Percentiles rank a stretch among this genome's conserved stretches.
phyloP scores from a whole-genome alignment of 2,329 filamentous ascomycete genomes.

The Cercospora zeae-maydis region DNA sequence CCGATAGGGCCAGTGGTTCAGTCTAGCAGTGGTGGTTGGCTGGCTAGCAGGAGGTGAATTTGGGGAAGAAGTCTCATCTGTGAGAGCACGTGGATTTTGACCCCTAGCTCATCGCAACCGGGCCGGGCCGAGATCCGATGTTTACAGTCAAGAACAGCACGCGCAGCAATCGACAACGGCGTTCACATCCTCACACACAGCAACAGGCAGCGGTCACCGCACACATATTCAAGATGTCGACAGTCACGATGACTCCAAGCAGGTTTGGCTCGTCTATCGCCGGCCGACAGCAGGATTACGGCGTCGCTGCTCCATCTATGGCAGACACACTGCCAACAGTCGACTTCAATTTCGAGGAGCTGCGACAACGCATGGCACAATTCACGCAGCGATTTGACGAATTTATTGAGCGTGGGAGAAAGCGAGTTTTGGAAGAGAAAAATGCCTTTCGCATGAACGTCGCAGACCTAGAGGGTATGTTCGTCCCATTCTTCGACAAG shows the following conservation, averaged over 20 bases:
- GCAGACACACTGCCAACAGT: slow-evolving; percentile 79
- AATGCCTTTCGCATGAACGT: slow-evolving; percentile 91
- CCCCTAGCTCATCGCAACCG: not conserved
- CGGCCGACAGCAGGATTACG: slow-evolving; percentile 55
- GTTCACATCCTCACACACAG: slow-evolving; percentile 6
- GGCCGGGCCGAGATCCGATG: slow-evolving; percentile 10
- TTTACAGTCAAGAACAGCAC: slow-evolving; percentile 5
- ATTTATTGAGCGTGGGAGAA: slow-evolving; percentile 88
- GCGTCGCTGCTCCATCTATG: slow-evolving; percentile 60
- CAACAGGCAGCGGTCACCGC: slow-evolving; percentile 6
- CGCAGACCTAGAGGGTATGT: slow-evolving; percentile 78
- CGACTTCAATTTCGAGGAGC: slow-evolving; percentile 92
- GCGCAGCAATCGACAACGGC: not conserved
- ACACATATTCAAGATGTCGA: slow-evolving; percentile 27
- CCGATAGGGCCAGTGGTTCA: not conserved
- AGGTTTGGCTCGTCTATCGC: slow-evolving; percentile 69
- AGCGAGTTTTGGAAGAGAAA: slow-evolving; percentile 84
- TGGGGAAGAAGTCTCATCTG: not conserved
- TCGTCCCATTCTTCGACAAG: slow-evolving; percentile 17
- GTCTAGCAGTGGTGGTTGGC: not conserved
- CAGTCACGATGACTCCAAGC: slow-evolving; percentile 43
- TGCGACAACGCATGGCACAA: slow-evolving; percentile 90
- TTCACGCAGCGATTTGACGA: slow-evolving; percentile 89
- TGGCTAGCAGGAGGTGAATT: not conserved
- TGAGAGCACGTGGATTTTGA: not conserved